Conservation (phyloP, 768 basidiomycete genomes). For the Inosperma sp. region DNA sequence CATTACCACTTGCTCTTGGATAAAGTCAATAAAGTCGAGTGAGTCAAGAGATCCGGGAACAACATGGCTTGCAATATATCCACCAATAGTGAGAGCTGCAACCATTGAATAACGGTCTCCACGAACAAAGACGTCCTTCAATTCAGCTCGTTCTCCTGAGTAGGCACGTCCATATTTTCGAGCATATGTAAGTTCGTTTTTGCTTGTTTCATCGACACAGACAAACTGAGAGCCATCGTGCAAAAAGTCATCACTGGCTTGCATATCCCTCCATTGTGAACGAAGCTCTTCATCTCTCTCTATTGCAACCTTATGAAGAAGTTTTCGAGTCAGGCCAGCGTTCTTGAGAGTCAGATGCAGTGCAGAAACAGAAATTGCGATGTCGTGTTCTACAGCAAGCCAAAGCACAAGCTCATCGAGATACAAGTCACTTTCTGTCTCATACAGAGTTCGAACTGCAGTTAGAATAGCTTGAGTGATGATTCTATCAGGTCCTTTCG, state of each 20-base stretch:
- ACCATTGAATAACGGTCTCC: conserved; percentile 32
- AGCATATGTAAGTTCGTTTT: conserved; percentile 28
- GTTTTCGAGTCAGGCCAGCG: conserved; percentile 65
- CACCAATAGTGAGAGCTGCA: conserved; percentile 27
- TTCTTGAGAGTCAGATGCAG: conserved; percentile 65
- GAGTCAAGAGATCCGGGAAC: conserved; percentile 32
- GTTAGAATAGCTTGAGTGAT: conserved; percentile 13
- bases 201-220: conserved; percentile 25
- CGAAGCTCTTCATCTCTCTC: conserved; percentile 19
- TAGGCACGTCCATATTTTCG: conserved; percentile 26
- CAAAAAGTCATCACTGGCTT: conserved; percentile 5
- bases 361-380: conserved; percentile 18
- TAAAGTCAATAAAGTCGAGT: conserved; percentile 34
- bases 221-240: conserved; percentile 15
- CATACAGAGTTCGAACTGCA: too few species aligned
- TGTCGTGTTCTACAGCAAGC: conserved; percentile 20
- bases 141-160: conserved; percentile 19
- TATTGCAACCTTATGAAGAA: conserved; percentile 32
- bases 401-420: conserved; percentile 21
- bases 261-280: not conserved
- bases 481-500: conserved; percentile 17
- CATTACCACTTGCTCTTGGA: conserved; percentile 31
- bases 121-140: conserved; percentile 21
- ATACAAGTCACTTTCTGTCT: conserved; percentile 18
- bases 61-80: conserved; percentile 31